phyloP scores from a whole-genome alignment of 768 basidiomycete genomes.

The Dentipellis fragilis region DNA sequence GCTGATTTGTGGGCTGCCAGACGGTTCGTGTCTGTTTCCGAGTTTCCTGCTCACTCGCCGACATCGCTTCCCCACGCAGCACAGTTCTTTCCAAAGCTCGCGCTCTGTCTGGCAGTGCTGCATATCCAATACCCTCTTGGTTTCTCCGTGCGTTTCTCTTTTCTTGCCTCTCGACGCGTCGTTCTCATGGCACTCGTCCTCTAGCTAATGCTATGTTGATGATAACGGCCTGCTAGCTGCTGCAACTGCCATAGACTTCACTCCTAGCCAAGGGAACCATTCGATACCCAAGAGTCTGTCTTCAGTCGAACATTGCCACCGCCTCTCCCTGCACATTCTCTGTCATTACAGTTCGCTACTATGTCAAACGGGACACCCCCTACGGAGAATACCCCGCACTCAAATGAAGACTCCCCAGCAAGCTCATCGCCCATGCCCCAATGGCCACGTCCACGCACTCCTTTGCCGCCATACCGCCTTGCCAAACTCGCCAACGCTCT shows the following conservation, averaged over 20 bases:
- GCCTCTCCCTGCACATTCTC: background rate
- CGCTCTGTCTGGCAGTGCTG: no score
- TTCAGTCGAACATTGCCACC: background rate
- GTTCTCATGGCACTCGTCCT: background rate
- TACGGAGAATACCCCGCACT: background rate
- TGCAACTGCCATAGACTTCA: background rate
- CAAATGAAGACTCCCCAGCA: slow-evolving; percentile 8
- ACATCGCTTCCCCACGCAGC: no score
- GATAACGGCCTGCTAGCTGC: background rate
- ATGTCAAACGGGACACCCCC: slow-evolving; percentile 4
- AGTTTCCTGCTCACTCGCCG: no score
- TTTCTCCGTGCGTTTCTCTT: no score
- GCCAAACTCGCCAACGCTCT: slow-evolving; percentile 82
- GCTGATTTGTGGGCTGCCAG: background rate
- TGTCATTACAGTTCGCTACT: background rate
- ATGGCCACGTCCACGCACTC: slow-evolving; percentile 63
- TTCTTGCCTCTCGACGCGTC: background rate
- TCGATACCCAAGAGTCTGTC: background rate
- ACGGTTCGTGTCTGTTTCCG: background rate
- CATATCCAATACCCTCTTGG: no score
- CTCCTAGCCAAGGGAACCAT: background rate
- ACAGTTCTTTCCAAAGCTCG: no score
- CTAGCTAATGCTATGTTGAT: background rate
- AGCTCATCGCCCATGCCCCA: slow-evolving; percentile 12
- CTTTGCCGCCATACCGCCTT: slow-evolving; percentile 65